Conservation (phyloP, 2,329 filamentous ascomycete species). For the Colletotrichum sp. region DNA sequence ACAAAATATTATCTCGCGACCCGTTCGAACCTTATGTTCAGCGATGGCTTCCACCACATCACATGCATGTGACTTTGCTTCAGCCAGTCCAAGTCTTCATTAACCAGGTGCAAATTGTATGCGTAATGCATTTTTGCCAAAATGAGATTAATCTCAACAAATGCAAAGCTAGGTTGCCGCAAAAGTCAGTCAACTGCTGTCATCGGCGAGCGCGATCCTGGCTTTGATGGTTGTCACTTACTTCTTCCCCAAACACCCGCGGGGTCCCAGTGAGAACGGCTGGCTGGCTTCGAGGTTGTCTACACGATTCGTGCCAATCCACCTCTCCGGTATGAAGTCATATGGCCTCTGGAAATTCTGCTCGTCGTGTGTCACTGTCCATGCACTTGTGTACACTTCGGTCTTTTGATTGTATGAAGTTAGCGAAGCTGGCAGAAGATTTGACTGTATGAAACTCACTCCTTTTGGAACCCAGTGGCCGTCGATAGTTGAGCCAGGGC, state of each 20-base stretch:
- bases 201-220: neutral
- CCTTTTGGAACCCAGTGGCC: neutral
- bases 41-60: constrained; percentile 38
- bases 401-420: constrained; percentile 18
- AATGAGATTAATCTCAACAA: constrained; percentile 40
- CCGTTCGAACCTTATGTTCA: constrained; percentile 27
- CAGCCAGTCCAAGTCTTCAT: constrained; percentile 41
- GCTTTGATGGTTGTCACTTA: constrained; percentile 20
- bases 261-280: constrained; percentile 33
- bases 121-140: constrained; percentile 40
- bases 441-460: neutral
- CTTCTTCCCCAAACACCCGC: constrained; percentile 35
- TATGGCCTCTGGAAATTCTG: constrained; percentile 33
- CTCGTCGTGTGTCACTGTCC: constrained; percentile 34
- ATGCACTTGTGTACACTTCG: constrained; percentile 34
- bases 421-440: neutral
- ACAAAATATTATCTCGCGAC: neutral
- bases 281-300: constrained; percentile 35
- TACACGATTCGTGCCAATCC: constrained; percentile 32
- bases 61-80: constrained; percentile 29
- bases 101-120: constrained; percentile 40
- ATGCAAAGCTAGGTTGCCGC: constrained; percentile 31
- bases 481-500: neutral
- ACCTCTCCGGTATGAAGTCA: constrained; percentile 38
- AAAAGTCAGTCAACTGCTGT: neutral